Conservation (phyloP, 1,284 basidiomycete species). For the Cutaneotrichosporon sp. region DNA sequence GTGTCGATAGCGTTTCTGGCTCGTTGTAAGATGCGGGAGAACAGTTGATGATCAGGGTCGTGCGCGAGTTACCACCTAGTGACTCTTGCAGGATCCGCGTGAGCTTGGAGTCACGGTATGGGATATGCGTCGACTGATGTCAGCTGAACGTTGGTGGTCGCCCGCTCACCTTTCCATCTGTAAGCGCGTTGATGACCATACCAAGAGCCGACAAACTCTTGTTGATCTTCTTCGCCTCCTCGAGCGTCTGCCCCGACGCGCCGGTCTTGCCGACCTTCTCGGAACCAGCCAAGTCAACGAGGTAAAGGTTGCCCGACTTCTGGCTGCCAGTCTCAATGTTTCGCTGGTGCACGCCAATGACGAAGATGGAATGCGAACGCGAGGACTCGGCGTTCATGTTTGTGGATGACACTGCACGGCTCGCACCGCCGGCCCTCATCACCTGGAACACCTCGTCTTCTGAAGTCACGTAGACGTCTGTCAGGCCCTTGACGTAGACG, state of each 20-base stretch:
- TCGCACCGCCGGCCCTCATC: conserved; percentile 90
- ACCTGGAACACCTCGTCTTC: conserved; percentile 98
- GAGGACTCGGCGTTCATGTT: conserved; percentile 99
- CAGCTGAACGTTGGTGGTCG: neutral
- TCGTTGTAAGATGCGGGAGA: conserved; percentile 97
- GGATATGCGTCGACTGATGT: conserved; percentile 85
- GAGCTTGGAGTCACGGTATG: conserved; percentile 98
- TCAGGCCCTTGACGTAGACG: conserved; percentile 96
- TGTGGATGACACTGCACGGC: conserved; percentile 89
- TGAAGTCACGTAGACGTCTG: conserved; percentile 96
- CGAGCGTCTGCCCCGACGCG: conserved; percentile 95
- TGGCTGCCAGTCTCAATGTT: conserved; percentile 93
- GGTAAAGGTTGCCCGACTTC: conserved; percentile 95
- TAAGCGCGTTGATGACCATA: conserved; percentile 99
- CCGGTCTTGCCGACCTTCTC: conserved; percentile 99
- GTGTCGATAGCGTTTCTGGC: conserved; percentile 91
- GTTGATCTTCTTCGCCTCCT: conserved; percentile 99
- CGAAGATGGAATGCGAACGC: conserved; percentile 97
- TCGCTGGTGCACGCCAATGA: conserved; percentile 93
- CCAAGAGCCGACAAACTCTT: conserved; percentile 95
- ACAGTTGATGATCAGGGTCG: conserved; percentile 98
- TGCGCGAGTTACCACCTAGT: conserved; percentile 96
- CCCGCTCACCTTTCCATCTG: conserved; percentile 76
- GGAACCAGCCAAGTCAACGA: conserved; percentile 97
- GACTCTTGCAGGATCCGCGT: conserved; percentile 99